Conservation (phyloP, 2,329 filamentous ascomycete genomes). For the Phyllosticta paracitricarpa region DNA sequence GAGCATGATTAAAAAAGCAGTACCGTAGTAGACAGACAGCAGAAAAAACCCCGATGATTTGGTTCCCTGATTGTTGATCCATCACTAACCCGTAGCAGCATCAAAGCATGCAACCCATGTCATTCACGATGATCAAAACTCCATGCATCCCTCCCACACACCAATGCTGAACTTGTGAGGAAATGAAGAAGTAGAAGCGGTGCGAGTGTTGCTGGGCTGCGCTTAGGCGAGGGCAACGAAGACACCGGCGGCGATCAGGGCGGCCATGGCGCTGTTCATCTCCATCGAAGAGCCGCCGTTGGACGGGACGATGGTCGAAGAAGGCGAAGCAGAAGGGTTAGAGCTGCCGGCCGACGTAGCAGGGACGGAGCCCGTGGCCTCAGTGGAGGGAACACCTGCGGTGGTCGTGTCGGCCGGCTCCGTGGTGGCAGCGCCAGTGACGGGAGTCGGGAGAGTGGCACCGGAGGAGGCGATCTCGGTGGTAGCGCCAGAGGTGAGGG, state of each 20-base stretch:
- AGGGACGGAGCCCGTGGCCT: neutral
- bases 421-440: neutral
- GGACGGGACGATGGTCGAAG: constrained; percentile 3
- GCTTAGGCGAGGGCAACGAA: constrained; percentile 7
- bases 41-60: neutral
- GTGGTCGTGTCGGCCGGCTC: neutral
- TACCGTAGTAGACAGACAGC: neutral
- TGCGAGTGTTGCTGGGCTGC: neutral
- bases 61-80: neutral
- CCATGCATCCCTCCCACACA: neutral
- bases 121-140: neutral
- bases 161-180: neutral
- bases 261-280: constrained; percentile 8
- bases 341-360: neutral
- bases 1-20: neutral
- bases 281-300: neutral
- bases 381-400: neutral
- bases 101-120: neutral
- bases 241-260: constrained; percentile 9
- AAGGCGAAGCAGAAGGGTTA: neutral
- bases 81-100: neutral
- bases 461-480: neutral
- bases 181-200: neutral
- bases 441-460: neutral
- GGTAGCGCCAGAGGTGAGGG: neutral